Base-by-base conservation (phyloP, 2,329 filamentous ascomycete genomes). In the Gliomastix tumulicola region DNA sequence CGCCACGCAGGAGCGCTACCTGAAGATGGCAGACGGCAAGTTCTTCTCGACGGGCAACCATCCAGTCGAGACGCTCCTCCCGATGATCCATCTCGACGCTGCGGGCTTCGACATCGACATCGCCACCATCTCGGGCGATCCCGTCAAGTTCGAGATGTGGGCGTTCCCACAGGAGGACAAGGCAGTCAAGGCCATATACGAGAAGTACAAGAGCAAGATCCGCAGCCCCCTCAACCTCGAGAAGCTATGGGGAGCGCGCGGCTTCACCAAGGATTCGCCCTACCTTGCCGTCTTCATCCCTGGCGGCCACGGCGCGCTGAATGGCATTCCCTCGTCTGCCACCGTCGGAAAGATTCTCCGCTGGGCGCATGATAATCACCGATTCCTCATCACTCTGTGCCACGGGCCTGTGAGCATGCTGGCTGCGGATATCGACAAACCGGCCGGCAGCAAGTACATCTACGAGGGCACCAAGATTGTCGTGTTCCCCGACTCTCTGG, bases 41-140 rank as follows among this genome's bases (percentile, higher is more conserved):
- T 46, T 46, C 40, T 46, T 46, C 44, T 44, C 42, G 10, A 46
- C 44, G n/a, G 44, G 44, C 20, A 46, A 46, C 38, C 44, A 46
- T 32, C 44, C 44, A 1, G 44, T 46, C 17, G 44, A 46, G 39
- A 41, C 41, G 38, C 42, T 46, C 11, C 42, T 46, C 21, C 44
- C 44, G 17, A 40, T 46, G 36, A n/a, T 38, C 13, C 44, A 46
- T 35, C 42, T 46, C 25, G 38, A 46, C 37, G 42, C 44, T 12
- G 44, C 44, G 12, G 44, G 44, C 30, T 46, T 46, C 32, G 44
- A 46, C 12, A 40, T 46, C 21, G 44, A 46, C 35, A 34, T 46
- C 8, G 44, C 45, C 19, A 47, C 45, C 18, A 20, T 45, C 15
- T 42, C 43, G 2, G 45, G 45, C 30, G 43, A 44, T 21, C 45